Evolutionary conservation across 1,284 basidiomycete genomes (phyloP), one percentile per base, ranked within the genome.

Genomic region (Takashimella koratensis): DNA sequence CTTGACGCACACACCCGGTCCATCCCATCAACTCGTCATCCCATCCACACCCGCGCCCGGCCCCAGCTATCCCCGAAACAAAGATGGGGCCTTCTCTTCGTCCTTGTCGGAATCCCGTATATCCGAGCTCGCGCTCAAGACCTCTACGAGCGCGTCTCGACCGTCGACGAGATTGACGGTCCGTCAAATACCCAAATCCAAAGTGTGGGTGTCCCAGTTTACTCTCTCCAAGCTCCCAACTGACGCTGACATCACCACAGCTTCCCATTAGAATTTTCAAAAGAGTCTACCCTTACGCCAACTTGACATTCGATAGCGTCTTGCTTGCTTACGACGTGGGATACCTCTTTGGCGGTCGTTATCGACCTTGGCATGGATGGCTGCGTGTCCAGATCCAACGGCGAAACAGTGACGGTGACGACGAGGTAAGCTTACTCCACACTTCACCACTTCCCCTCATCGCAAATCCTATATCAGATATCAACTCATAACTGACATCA

Each of bases 341-440:
- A 6, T 98, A 98, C 76, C 80, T 98, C 22, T 98, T 97, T 70
- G 88, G 91, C 61, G 83, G 87, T 1, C 88, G 86, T 71, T 95
- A 95, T 77, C 83, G 94, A 59, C 95, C 95, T 11, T 98, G 94
- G 94, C 75, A 93, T 54, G 79, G 81, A 25, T 87, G 87, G 84
- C 83, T 94, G 56, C 86, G 88, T 5, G 80, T 96, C 13, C 87
- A 92, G 41, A 57, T 74, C 12, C 52, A 64, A 27, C 55, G 75
- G 10, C 45, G 55, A 36, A 16, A 36, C 8, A 36, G 30, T 26
- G 57, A 57, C 4, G 56, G 62, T 36, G 63, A 63, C 16, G 68
- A 65, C 26, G 55, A 54, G 40, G 60, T 59, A 26, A 49, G 58
- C 13, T 20, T 26, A 46, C 51, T n/a, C n/a, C n/a, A n/a, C n/a